Evolutionary conservation across 2,329 filamentous ascomycete species (phyloP), one percentile per base, ranked within the genome.

Genomic region (Clonostachys rhizophaga): DNA sequence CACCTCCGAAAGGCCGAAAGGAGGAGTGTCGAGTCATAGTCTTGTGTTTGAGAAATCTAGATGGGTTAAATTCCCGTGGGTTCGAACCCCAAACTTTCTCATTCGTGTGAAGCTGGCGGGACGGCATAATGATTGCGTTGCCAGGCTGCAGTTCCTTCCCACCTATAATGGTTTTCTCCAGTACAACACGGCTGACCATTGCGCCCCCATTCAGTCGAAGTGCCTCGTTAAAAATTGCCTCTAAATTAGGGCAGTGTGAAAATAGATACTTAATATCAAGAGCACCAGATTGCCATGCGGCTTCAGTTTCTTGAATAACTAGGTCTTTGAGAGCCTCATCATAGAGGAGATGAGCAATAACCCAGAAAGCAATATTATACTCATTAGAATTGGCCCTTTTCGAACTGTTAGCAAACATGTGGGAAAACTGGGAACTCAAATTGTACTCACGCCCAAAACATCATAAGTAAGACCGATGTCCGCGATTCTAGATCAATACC

Each of bases 361-460:
- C 24, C 42, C 42, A 43, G 42, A 43, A 43, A n/a, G 14, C 30
- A 30, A 30, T 43, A 30, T 43, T 43, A 33, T 42, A 42, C 40
- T 42, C 40, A 20, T 42, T 42, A 8, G 40, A 42, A 17, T 17
- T 20, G 40, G 20, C 17, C 30, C 42, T 43, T 18, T 24, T 39
- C 36, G 36, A 39, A 39, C 14, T 39, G 36, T 39, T 39, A 39
- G 36, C n/a, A 40, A 40, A 30, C 24, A 39, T 39, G 14, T n/a
- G 36, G 10, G 36, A n/a, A 20, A 42, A 20, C 3, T 18, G 13
- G 40, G 40, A 13, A 24, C 16, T 17, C n/a, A 20, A 20, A 20
- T 14, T 17, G 40, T 18, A 43, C 42, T 43, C 24, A 43, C 42
- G 42, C 20, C 42, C 42, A 43, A 33, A 30, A 43, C 12, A 13